Conservation (phyloP, 768 basidiomycete species). For the Tulasnella sp. region DNA sequence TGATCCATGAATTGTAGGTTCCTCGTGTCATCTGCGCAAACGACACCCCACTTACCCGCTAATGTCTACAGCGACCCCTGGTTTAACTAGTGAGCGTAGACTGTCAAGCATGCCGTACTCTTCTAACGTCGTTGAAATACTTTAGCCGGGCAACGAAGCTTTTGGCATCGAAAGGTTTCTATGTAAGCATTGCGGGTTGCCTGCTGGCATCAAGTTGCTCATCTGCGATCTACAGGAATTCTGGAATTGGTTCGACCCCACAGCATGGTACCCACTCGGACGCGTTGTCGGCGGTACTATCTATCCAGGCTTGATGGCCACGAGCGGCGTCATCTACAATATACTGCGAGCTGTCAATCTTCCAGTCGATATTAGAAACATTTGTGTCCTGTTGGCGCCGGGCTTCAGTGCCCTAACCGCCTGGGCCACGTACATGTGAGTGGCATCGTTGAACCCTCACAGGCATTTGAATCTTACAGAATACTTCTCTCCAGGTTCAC, state of each 20-base stretch:
- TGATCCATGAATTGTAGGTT: slow-evolving; percentile 97
- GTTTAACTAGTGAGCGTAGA: slow-evolving; percentile 88
- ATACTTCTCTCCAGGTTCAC: slow-evolving; percentile 64
- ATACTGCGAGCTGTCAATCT: slow-evolving; percentile 78
- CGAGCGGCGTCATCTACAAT: slow-evolving; percentile 95
- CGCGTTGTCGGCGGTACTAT: slow-evolving; percentile 98
- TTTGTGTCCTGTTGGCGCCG: slow-evolving; percentile 94
- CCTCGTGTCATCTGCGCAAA: slow-evolving; percentile 17
- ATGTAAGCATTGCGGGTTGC: slow-evolving; percentile 47
- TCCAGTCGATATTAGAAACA: slow-evolving; percentile 93
- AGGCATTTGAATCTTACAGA: neutral
- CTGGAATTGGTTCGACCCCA: slow-evolving; percentile 99
- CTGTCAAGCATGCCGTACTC: neutral
- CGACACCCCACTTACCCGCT: neutral
- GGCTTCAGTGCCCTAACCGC: slow-evolving; percentile 96
- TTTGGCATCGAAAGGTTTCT: slow-evolving; percentile 87
- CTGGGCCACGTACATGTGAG: slow-evolving; percentile 91
- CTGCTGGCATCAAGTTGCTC: neutral
- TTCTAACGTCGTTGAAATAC: neutral
- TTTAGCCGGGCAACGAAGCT: slow-evolving; percentile 85
- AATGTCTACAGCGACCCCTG: slow-evolving; percentile 69
- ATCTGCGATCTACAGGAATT: slow-evolving; percentile 59
- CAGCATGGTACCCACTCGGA: slow-evolving; percentile 98
- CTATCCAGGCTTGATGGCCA: slow-evolving; percentile 97
- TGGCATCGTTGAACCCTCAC: neutral